Conservation (phyloP, 257 asterid genomes). For the Catharanthus roseus region DNA sequence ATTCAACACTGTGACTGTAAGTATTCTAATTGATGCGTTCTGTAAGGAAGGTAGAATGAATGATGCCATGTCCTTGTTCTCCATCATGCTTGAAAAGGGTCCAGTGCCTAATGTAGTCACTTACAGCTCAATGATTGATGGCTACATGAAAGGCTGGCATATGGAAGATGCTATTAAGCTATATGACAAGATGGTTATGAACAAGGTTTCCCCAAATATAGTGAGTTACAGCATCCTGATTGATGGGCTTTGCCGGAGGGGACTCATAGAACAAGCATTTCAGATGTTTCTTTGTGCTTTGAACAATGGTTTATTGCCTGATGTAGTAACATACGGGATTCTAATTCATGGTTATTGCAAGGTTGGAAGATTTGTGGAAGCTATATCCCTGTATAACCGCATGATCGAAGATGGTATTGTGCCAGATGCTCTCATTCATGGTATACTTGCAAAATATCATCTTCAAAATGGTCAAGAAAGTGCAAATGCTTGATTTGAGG, state of each 20-base stretch:
- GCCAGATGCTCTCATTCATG: conserved; percentile 27
- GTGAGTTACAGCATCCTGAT: conserved; percentile 24
- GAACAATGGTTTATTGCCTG: conserved; percentile 27
- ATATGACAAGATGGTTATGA: conserved; percentile 14
- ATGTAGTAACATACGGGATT: conserved; percentile 32
- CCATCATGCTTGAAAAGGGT: conserved; percentile 16
- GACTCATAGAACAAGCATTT: conserved; percentile 25
- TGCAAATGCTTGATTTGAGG: not conserved
- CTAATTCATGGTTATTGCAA: conserved; percentile 37
- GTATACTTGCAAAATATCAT: conserved; percentile 19
- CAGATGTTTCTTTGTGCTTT: conserved; percentile 25
- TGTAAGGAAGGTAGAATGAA: conserved; percentile 20
- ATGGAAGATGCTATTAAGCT: conserved; percentile 20
- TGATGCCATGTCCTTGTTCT: conserved; percentile 20
- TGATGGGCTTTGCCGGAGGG: conserved; percentile 27
- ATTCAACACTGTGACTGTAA: conserved; percentile 1
- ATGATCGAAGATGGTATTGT: conserved; percentile 33
- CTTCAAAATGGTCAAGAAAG: conserved; percentile 9
- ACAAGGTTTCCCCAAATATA: conserved; percentile 12
- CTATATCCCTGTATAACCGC: conserved; percentile 23
- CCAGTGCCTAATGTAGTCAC: conserved; percentile 18
- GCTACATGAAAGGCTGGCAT: conserved; percentile 20
- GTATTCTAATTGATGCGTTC: conserved; percentile 5
- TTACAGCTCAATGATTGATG: conserved; percentile 24
- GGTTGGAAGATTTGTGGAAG: conserved; percentile 30